Percentiles rank a stretch among this genome's conserved stretches.
Conservation (phyloP, 2,329 filamentous ascomycete genomes). For the Fusarium brachygibbosum region DNA sequence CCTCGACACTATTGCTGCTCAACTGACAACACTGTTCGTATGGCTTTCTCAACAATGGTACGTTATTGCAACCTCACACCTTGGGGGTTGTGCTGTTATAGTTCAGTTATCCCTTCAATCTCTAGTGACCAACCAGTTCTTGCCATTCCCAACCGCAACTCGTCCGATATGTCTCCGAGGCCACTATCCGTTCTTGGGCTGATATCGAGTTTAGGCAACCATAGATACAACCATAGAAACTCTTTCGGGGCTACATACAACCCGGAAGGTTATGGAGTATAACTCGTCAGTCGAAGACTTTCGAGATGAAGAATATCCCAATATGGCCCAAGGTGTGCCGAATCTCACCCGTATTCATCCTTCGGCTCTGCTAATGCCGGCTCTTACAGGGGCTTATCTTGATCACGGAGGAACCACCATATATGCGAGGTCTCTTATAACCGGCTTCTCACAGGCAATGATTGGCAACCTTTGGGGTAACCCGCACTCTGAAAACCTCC, state of each 20-base stretch:
- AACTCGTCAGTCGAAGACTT: conserved; percentile 45
- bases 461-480: conserved; percentile 73
- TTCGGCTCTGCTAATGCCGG: conserved; percentile 14
- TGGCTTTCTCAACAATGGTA: conserved; percentile 39
- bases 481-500: conserved; percentile 74
- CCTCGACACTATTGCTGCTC: neutral
- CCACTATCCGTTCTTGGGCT: neutral
- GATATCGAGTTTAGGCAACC: conserved; percentile 21
- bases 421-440: conserved; percentile 70
- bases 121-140: neutral
- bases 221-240: conserved; percentile 20
- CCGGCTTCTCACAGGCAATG: conserved; percentile 68
- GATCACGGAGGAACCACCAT: conserved; percentile 71
- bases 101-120: neutral
- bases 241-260: conserved; percentile 20
- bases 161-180: neutral
- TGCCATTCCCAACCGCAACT: neutral
- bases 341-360: neutral
- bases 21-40: neutral
- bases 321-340: conserved; percentile 46
- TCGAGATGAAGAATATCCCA: conserved; percentile 48
- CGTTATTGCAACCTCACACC: conserved; percentile 1
- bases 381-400: conserved; percentile 60
- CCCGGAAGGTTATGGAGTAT: conserved; percentile 41
- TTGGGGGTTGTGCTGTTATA: neutral